These are phyloP conservation scores for Rhizopogon vesiculosus DNA, from an alignment of 768 basidiomycete genomes.

Conservation along the genomic window DNA sequence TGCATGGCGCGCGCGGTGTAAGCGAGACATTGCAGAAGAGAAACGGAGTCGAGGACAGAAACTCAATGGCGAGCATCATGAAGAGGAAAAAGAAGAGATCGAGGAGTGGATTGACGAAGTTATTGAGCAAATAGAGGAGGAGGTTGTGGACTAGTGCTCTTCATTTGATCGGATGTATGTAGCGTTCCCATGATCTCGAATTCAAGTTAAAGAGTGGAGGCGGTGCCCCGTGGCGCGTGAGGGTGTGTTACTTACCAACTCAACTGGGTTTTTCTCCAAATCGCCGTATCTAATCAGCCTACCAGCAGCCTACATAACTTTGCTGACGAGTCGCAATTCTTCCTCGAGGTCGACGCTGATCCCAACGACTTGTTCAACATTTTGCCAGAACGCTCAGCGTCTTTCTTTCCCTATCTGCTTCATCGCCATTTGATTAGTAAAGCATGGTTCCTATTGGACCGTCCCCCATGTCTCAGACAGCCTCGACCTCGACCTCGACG, in stretches of 20 bases:
- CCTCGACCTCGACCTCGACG: conserved; percentile 46
- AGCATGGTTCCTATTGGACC: conserved; percentile 25
- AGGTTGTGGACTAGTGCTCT: conserved; percentile 43
- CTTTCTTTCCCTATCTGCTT: conserved; percentile 4
- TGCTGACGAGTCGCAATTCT: neutral
- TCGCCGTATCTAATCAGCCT: neutral
- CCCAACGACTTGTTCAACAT: neutral
- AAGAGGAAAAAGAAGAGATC: conserved; percentile 78
- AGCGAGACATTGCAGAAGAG: conserved; percentile 59
- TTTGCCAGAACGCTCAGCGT: neutral
- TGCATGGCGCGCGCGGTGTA: conserved; percentile 82
- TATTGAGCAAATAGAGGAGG: conserved; percentile 88
- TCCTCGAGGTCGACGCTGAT: neutral
- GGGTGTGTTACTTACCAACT: neutral
- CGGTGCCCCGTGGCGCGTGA: neutral
- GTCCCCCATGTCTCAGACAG: conserved; percentile 22
- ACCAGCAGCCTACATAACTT: neutral
- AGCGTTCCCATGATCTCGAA: neutral
- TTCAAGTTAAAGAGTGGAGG: neutral
- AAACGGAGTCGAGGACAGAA: conserved; percentile 35
- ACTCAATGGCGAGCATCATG: conserved; percentile 31
- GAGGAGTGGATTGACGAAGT: conserved; percentile 94
- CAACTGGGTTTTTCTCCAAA: neutral
- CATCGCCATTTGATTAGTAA: conserved; percentile 11
- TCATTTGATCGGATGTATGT: neutral